Evolutionary conservation across 1,284 basidiomycete species (phyloP), one percentile per base, ranked within the genome.

Genomic region (Ustilago sp.): DNA sequence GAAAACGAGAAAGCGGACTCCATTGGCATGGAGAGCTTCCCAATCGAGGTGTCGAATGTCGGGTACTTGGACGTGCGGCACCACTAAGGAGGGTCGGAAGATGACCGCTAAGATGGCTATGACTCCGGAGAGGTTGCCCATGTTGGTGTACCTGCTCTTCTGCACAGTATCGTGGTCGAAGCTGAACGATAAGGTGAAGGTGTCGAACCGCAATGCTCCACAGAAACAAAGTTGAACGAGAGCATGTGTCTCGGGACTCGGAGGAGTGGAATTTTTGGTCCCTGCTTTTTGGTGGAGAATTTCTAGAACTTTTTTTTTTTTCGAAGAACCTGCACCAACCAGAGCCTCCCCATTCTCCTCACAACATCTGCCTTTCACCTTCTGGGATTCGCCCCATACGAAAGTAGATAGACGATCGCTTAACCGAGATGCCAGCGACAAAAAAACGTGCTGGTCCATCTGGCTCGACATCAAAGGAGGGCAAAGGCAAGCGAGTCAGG

Each of bases 21-120:
- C 95, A 17, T 91, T 90, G 63, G 88, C 88, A 68, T 90, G 89
- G 43, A 98, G 88, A 15, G 91, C 91, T n/a, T 82, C 81, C 89
- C 95, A 98, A 86, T 98, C 91, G 80, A 98, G 88, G 76, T 93
- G 89, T 86, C 93, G 91, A 80, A 98, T 94, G 85, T 94, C 94
- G 93, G 90, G 83, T 1, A 94, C 90, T 1, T 88, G 82, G 1
- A 96, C 75, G 73, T 90, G 89, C 7, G 94, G 94, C 2, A 94
- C 87, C 3, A 94, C 88, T 2, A 94, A 82, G 2, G 91, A 89
- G 0, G 94, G 93, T 61, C 91, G 90, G 79, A 93, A 83, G 31
- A 94, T 75, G 4, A 93, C 89, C 28, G 93, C 91, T 60, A 95
- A 88, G 17, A 93, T 90, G 31, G 91, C 92, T 2, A 94, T 88